These are phyloP conservation scores for Endotrypanum monterogeii DNA, from an alignment of 208 protist species.

Conservation along the genomic window DNA sequence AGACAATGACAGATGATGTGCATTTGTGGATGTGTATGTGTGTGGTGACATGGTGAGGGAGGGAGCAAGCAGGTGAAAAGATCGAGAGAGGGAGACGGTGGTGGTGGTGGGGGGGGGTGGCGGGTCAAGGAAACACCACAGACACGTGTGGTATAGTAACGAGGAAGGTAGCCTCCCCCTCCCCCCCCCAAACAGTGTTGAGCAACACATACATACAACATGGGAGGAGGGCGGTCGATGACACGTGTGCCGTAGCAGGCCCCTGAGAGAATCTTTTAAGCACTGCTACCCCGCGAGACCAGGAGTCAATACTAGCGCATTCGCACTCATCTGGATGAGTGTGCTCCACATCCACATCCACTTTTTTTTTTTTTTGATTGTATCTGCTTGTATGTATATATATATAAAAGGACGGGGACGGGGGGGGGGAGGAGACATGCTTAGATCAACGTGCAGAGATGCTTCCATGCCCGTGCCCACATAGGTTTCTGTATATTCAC, in stretches of 20 bases:
- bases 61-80: not conserved
- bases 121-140: not conserved
- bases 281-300: no score
- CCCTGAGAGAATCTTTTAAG: no score
- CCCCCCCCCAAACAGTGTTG: no score
- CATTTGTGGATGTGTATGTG: not conserved
- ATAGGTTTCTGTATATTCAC: constrained; percentile 8
- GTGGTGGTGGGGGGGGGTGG: not conserved
- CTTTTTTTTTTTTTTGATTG: no score
- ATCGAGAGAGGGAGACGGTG: not conserved
- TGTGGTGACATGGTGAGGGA: not conserved
- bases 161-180: no score
- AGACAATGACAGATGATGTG: not conserved
- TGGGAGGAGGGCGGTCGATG: not conserved
- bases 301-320: no score
- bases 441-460: not conserved
- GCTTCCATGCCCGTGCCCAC: not conserved
- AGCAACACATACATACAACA: no score
- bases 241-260: no score
- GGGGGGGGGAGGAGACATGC: not conserved
- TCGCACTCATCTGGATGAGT: no score
- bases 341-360: no score
- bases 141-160: no score
- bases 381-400: no score
- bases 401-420: not conserved